Base-by-base conservation (phyloP, 768 basidiomycete genomes). In the Mycena belliarum region DNA sequence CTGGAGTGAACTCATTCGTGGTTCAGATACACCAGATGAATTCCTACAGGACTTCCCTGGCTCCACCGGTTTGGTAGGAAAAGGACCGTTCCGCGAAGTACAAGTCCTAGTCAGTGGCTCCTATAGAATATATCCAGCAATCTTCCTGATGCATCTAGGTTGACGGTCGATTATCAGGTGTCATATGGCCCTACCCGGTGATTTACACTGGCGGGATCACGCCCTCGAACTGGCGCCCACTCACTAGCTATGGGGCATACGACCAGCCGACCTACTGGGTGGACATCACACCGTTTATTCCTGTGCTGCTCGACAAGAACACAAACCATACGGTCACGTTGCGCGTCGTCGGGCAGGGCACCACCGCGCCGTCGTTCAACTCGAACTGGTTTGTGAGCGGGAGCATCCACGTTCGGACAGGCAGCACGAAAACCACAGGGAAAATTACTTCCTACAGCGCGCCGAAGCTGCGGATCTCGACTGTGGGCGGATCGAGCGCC, bases 131-230 rank as follows among this genome's bases (percentile, higher is more conserved):
- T 21, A 41, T 15, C 14, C 3, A 4, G 12, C 14, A 7, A 41
- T n/a, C 33, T 35, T 35, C n/a, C 40, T 23, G 21, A 40, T 40
- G 16, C 3, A 35, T n/a, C 29, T 6, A 56, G 55, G 41, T 86
- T 6, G 84, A 88, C 49, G 79, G 79, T 12, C 72, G 72, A 53
- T 67, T 86, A 2, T 85, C 85, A 12, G 86, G 69, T 15, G 71
- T 69, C 5, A 65, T 69, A 21, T 83, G 85, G 73, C 86, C 86
- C 26, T 86, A 81, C 32, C 75, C 75, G 0, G 76, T 79, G 37
- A 79, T 85, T 38, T 87, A 86, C 64, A 86, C 83, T 0, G 85
- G 86, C 6, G 85, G 85, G 1, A 82, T 86, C 59, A 78, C 81
- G 4, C 85, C 84, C 2, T 69, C 67, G 8, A 70, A 72, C 65